Conservation (phyloP, 305 asterid genomes). For the Andrographis paniculata region DNA sequence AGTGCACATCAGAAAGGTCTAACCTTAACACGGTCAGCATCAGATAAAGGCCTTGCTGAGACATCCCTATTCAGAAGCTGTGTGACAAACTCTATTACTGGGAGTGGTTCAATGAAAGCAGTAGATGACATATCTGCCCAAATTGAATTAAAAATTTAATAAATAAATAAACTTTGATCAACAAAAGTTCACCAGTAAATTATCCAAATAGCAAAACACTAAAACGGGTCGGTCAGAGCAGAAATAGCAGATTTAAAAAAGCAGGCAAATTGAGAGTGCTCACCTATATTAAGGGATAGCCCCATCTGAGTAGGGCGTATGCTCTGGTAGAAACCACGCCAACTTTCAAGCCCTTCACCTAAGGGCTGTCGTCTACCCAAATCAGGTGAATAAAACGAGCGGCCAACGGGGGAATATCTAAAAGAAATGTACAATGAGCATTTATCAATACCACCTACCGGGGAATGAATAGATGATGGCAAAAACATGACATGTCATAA, state of each 20-base stretch:
- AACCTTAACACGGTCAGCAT: conserved; percentile 94
- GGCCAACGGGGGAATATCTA: conserved; percentile 76
- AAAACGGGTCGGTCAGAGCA: too few relatives aligned
- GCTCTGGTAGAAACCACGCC: conserved; percentile 99
- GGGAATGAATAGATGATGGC: background rate
- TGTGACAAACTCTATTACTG: conserved; percentile 74
- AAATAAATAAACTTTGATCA: too few relatives aligned
- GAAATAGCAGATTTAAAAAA: background rate
- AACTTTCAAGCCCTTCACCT: conserved; percentile 95
- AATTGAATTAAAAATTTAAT: conserved; percentile 6
- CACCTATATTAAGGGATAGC: conserved; percentile 84
- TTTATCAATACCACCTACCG: background rate
- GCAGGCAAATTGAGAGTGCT: conserved; percentile 8
- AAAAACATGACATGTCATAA: background rate
- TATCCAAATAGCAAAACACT: too few relatives aligned
- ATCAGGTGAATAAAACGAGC: conserved; percentile 79
- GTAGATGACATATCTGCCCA: conserved; percentile 95
- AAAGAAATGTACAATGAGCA: conserved; percentile 13
- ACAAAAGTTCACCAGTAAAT: too few relatives aligned
- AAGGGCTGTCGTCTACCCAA: conserved; percentile 79
- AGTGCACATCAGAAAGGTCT: too few relatives aligned
- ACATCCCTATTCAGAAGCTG: conserved; percentile 84
- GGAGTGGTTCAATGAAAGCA: conserved; percentile 93
- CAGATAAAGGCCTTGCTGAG: conserved; percentile 65
- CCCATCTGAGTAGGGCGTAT: conserved; percentile 99